Conservation (phyloP, 768 basidiomycete genomes). For the Mycena sanguinolenta region DNA sequence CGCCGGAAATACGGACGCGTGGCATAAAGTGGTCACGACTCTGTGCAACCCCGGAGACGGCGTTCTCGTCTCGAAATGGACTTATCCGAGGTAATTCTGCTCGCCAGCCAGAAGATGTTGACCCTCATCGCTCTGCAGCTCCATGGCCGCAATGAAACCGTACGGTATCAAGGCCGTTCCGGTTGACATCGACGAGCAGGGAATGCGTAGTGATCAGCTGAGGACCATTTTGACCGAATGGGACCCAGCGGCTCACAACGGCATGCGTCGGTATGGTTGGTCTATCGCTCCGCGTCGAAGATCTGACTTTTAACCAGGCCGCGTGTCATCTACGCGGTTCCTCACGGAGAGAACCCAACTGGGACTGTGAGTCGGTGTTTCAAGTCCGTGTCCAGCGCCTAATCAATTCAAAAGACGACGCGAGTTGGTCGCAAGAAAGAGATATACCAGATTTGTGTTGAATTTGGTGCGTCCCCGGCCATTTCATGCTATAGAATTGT, state of each 20-base stretch:
- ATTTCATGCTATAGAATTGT: slow-evolving; percentile 5
- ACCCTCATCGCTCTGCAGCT: slow-evolving; percentile 34
- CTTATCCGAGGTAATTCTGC: slow-evolving; percentile 72
- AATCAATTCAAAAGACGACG: slow-evolving; percentile 65
- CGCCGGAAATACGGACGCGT: slow-evolving; percentile 78
- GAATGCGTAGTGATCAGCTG: slow-evolving; percentile 75
- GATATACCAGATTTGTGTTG: slow-evolving; percentile 86
- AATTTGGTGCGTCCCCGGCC: slow-evolving; percentile 67
- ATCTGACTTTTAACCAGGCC: slow-evolving; percentile 56
- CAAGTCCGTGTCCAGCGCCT: neutral
- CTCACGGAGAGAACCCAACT: slow-evolving; percentile 89
- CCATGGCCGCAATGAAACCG: slow-evolving; percentile 53
- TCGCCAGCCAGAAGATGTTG: slow-evolving; percentile 38
- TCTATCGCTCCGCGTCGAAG: neutral
- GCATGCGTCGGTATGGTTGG: slow-evolving; percentile 64
- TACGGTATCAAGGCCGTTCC: slow-evolving; percentile 61
- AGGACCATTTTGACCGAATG: slow-evolving; percentile 72
- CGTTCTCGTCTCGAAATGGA: slow-evolving; percentile 76
- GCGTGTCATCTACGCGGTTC: slow-evolving; percentile 80
- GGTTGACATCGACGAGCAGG: slow-evolving; percentile 77
- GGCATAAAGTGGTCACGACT: slow-evolving; percentile 69
- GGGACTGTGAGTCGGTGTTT: slow-evolving; percentile 65
- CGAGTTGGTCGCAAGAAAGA: slow-evolving; percentile 73
- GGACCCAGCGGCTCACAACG: slow-evolving; percentile 71
- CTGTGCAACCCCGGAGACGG: slow-evolving; percentile 78